Evolutionary conservation across 192 early-diverging fungal species (phyloP).

Genomic region (Thamnidium elegans): DNA sequence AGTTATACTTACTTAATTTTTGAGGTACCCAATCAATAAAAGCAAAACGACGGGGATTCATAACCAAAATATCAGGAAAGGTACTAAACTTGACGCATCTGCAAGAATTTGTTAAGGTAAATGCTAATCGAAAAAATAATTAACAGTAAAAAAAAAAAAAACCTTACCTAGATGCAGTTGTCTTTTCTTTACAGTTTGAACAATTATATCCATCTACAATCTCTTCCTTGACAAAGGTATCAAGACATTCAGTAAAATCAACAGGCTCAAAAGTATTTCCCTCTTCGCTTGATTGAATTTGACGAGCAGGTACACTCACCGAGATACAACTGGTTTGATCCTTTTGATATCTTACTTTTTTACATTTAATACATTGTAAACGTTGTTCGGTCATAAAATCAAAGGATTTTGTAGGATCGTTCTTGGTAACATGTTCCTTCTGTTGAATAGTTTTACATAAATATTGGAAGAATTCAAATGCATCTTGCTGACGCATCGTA

Average conservation of each 20-base stretch:
- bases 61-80: slow-evolving; percentile 72
- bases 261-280: slow-evolving; percentile 49
- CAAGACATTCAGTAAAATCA: slow-evolving; percentile 64
- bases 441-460: slow-evolving; percentile 71
- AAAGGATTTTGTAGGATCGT: slow-evolving; percentile 77
- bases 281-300: slow-evolving; percentile 18
- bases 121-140: background rate
- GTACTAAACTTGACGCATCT: slow-evolving; percentile 57
- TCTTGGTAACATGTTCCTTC: slow-evolving; percentile 64
- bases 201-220: slow-evolving; percentile 60
- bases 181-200: slow-evolving; percentile 57
- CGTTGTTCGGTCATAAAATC: slow-evolving; percentile 80
- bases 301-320: slow-evolving; percentile 70
- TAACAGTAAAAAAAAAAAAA: no score
- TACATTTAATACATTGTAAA: slow-evolving; percentile 83
- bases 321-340: slow-evolving; percentile 53
- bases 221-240: slow-evolving; percentile 52
- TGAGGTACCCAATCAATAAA: slow-evolving; percentile 81
- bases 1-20: slow-evolving; percentile 47
- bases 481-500: slow-evolving; percentile 98
- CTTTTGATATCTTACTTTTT: slow-evolving; percentile 72
- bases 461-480: slow-evolving; percentile 90
- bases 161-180: slow-evolving; percentile 54
- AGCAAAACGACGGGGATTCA: slow-evolving; percentile 71
- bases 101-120: background rate